Conservation (phyloP, 306 rosid genomes). For the Prinsepia uniflora region DNA sequence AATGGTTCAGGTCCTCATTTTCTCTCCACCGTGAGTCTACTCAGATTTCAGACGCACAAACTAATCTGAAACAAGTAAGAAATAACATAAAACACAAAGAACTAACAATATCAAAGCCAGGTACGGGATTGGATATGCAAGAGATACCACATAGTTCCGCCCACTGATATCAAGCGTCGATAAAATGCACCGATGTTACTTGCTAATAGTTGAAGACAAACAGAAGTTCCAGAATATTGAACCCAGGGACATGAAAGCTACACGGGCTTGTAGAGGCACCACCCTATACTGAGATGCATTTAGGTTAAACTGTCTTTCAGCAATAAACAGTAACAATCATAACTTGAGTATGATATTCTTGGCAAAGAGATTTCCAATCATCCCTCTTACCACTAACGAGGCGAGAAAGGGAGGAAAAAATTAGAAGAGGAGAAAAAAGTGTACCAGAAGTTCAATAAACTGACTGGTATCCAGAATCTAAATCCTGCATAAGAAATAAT, state of each 20-base stretch:
- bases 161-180: slow-evolving; percentile 10
- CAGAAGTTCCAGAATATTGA: slow-evolving; percentile 91
- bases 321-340: neutral
- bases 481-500: slow-evolving; percentile 51
- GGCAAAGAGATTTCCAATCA: neutral
- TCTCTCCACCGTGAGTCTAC: neutral
- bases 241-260: slow-evolving; percentile 84
- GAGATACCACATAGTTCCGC: slow-evolving; percentile 32
- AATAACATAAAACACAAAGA: slow-evolving; percentile 4
- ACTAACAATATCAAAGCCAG: slow-evolving; percentile 14
- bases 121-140: slow-evolving; percentile 1
- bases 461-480: slow-evolving; percentile 97
- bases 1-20: neutral
- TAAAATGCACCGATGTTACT: slow-evolving; percentile 35
- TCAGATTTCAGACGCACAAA: slow-evolving; percentile 6
- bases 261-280: slow-evolving; percentile 93
- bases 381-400: neutral
- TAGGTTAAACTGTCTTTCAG: slow-evolving; percentile 6
- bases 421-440: neutral
- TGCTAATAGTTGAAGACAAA: slow-evolving; percentile 83
- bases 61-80: slow-evolving; percentile 23
- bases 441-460: slow-evolving; percentile 74
- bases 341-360: neutral
- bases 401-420: neutral
- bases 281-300: slow-evolving; percentile 50